Base-by-base conservation (phyloP, 2,329 filamentous ascomycete genomes). In the Aulographum hederae region DNA sequence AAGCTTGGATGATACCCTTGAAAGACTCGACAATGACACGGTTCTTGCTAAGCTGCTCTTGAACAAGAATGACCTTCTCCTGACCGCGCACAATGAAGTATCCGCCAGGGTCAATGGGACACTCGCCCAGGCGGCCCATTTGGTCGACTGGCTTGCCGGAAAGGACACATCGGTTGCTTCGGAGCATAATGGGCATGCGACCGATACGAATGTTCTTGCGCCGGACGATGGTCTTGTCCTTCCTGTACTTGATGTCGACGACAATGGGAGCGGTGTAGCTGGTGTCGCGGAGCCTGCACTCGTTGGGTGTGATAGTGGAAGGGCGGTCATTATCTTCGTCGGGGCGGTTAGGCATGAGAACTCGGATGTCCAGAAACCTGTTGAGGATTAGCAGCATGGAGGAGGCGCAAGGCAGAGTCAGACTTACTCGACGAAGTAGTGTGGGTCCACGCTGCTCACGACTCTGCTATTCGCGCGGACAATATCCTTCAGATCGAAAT, bases 21-120 rank as follows among this genome's bases (percentile, higher is more conserved):
- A 92, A 92, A 34, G 81, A 76, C 56, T 98, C 91, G 12, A 98
- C 86, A 50, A 98, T 94, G 46, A 98, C 80, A 60, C 89, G 74
- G 56, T 98, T 98, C 67, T 98, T 98, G 67, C 89, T 98, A 49
- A 98, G 62, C 57, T 98, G 89, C 50, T 98, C 91, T 54, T 98
- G 89, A 11, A 98, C 91, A 27, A 98, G 61, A 47, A 98, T 98
- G 43, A 98, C 89, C 61, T 98, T 98, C 53, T 98, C 89, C 14
- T 91, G 94, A 29, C 89, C 89, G 45, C 86, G 82, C 41, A 95
- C 84, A 46, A 98, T 89, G 47, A 98, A 98, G 53, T 98, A 98
- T 32, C 89, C 89, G 39, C 89, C 89, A 1, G 91, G 89, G 48
- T 98, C 89, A 26, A 98, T 63, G 11, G 89, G 82, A 46, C 89